Conservation (phyloP, 2,329 filamentous ascomycete genomes). For the Aureobasidium sp. region DNA sequence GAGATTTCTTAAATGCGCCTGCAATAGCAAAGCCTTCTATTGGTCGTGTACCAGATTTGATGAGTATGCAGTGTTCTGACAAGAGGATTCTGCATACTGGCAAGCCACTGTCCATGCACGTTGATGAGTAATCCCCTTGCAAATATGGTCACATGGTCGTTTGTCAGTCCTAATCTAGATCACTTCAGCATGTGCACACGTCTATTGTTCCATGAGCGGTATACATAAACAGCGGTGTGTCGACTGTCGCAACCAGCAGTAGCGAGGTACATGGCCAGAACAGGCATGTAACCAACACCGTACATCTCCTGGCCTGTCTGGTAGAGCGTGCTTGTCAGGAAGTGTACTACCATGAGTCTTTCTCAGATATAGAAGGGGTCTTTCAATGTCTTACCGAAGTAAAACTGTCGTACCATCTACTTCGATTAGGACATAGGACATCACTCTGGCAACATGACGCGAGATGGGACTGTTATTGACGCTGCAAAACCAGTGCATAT, state of each 20-base stretch:
- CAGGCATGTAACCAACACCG: background rate
- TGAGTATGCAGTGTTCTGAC: background rate
- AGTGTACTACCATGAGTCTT: background rate
- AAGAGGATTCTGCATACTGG: background rate
- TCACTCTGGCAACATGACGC: background rate
- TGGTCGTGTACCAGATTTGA: background rate
- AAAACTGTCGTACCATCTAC: background rate
- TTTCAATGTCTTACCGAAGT: background rate
- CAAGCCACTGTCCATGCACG: background rate
- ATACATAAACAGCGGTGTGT: background rate
- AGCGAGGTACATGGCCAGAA: background rate
- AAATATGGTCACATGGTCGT: background rate
- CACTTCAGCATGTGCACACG: background rate
- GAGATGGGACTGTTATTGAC: background rate
- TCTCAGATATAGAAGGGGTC: background rate
- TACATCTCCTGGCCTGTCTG: background rate
- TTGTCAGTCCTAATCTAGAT: background rate
- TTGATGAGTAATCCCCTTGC: background rate
- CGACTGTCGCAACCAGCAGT: background rate
- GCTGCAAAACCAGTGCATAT: background rate
- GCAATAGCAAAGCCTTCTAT: background rate
- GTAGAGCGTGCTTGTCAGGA: background rate
- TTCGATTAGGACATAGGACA: background rate
- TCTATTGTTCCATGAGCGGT: background rate
- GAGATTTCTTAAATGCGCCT: background rate